Evolutionary conservation across 2,329 filamentous ascomycete genomes (phyloP), one percentile per base, ranked within the genome.

Genomic region (Cercospora sojina): DNA sequence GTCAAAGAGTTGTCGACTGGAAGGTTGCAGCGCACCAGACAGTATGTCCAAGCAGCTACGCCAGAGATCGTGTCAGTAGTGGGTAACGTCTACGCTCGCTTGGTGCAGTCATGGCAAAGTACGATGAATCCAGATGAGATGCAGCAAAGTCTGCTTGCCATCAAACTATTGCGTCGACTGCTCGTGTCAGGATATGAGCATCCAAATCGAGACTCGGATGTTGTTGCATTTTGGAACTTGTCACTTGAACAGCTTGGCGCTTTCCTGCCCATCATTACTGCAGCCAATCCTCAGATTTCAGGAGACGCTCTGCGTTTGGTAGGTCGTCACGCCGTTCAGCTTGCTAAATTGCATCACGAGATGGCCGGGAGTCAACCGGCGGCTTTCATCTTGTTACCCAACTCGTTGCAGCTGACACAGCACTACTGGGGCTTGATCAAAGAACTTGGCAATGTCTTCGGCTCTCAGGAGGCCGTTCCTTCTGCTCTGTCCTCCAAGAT

Each of bases 1-100:
- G 88, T 96, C 74, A 99, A 98, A 80, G 95, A 98, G 77, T 83
- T 98, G 5, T 89, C 91, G 0, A 93, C 91, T 0, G 93, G 91
- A 2, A 86, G 92, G 51, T 79, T 98, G 57, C 85, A 88, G 64
- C 87, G 87, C 70, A 93, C 90, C 0, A 88, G 93, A 74, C 88
- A 89, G 1, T 90, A 88, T 41, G 82, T 99, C 16, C 91, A 96
- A 72, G 87, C 88, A 1, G 85, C 91, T 31, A 88, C 93, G 0
- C 92, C 93, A 0, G 92, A 97, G 76, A 86, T 97, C 23, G 86
- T 97, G n/a, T 89, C 90, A 72, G 82, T 95, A 3, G 82, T 98
- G 23, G 89, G 60, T 29, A 56, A 63, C 13, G 90, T 97, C 58
- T 98, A 98, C 74, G 83, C 69, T 7, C 90, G 43, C 85, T 91